These are phyloP conservation scores for Colletotrichum gloeosporioides DNA, from an alignment of 2,329 filamentous ascomycete genomes.

Conservation along the genomic window DNA sequence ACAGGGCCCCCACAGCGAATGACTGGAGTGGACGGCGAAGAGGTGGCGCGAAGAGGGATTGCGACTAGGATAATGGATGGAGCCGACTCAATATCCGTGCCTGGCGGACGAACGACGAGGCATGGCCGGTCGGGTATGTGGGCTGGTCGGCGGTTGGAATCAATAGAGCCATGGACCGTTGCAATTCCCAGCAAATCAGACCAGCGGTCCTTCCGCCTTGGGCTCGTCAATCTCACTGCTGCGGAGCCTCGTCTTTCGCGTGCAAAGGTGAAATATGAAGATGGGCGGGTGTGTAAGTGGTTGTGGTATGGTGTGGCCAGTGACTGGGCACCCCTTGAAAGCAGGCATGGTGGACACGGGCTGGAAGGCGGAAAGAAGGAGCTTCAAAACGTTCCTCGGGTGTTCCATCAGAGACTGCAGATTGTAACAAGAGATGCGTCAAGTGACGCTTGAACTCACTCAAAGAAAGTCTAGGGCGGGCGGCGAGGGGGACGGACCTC, in stretches of 20 bases:
- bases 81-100: background rate
- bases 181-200: background rate
- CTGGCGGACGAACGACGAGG: background rate
- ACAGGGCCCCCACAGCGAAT: background rate
- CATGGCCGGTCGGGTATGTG: background rate
- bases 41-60: background rate
- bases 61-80: background rate
- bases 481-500: slow-evolving; percentile 1
- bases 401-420: slow-evolving; percentile 31
- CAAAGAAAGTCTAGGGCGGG: slow-evolving; percentile 4
- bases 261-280: background rate
- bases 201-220: background rate
- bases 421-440: slow-evolving; percentile 43
- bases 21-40: background rate
- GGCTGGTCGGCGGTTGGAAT: background rate
- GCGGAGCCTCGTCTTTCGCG: background rate
- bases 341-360: background rate
- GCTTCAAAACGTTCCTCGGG: slow-evolving; percentile 29
- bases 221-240: background rate
- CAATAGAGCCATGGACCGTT: background rate
- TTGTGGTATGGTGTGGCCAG: background rate
- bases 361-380: slow-evolving; percentile 10
- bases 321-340: background rate
- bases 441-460: slow-evolving; percentile 36
- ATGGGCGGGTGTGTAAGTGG: background rate